Evolutionary conservation across 805 yeast genomes (phyloP).

Genomic region (Sungouiella thailandica): DNA sequence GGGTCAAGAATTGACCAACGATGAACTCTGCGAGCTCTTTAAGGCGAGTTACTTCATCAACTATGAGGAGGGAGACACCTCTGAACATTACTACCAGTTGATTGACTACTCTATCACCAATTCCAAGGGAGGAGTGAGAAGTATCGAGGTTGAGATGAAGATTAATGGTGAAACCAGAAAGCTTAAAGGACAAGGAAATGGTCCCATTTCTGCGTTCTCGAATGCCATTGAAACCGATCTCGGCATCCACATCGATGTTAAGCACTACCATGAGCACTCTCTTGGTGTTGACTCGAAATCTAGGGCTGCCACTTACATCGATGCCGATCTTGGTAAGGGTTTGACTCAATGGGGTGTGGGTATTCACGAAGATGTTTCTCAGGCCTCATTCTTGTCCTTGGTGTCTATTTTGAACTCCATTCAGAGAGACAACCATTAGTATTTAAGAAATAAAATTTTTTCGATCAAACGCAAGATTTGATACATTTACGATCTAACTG

Average conservation of each 20-base stretch:
- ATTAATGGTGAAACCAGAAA: conserved; percentile 25
- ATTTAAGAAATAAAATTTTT: too few species aligned
- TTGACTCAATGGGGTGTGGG: conserved; percentile 81
- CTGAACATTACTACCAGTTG: conserved; percentile 28
- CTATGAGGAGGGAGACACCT: conserved; percentile 21
- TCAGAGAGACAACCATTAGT: conserved; percentile 4
- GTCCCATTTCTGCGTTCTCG: conserved; percentile 74
- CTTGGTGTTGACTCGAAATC: conserved; percentile 67
- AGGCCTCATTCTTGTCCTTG: conserved; percentile 71
- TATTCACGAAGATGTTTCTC: conserved; percentile 82
- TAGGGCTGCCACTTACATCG: conserved; percentile 72
- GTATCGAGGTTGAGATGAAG: conserved; percentile 46
- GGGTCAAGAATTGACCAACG: conserved; percentile 66
- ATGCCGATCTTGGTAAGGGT: conserved; percentile 15
- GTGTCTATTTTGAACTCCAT: conserved; percentile 58
- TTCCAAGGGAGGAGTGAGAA: conserved; percentile 31
- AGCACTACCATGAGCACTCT: conserved; percentile 74
- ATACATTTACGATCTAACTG: too few species aligned
- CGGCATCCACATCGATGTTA: conserved; percentile 51
- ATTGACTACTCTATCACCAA: conserved; percentile 45
- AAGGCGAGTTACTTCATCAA: conserved; percentile 51
- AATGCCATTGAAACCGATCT: conserved; percentile 36
- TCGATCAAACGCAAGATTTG: too few species aligned
- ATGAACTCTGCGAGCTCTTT: conserved; percentile 63
- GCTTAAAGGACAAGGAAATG: conserved; percentile 67